Evolutionary conservation across 2,329 filamentous ascomycete genomes (phyloP), one percentile per base, ranked within the genome.

Genomic region (Alternaria hordeiaustralica): DNA sequence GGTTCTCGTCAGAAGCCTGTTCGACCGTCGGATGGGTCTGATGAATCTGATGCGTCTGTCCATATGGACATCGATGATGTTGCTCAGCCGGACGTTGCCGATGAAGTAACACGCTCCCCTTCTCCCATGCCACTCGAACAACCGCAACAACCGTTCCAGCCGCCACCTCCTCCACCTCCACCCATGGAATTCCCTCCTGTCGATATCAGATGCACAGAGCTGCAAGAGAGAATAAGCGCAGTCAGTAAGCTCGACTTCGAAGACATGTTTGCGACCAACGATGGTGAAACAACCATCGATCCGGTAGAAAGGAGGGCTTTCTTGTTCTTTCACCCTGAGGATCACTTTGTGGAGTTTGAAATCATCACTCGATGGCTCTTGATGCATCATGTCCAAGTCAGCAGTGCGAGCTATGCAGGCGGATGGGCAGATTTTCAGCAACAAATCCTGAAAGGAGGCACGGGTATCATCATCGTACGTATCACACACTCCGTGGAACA

Each of bases 361-460:
- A 23, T 79, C 5, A 61, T 79, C 9, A 75, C 73, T 12, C 67
- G 74, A 25, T 79, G 76, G 75, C 55, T 79, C 5, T 46, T 76
- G 20, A 63, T 75, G 63, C 69, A 77, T 41, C 65, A 76, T 50
- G 74, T 78, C 5, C 69, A 75, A 47, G 70, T 79, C 4, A 64
- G 56, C 49, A 74, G 63, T 50, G 58, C 70, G 3, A 72, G 69
- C 67, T 61, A 67, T 12, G 57, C 69, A 28, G 75, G 73, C 11
- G 68, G 69, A 4, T 79, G 78, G 77, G 49, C 66, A 5, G 36
- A 61, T 8, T 78, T 79, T 55, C 64, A 53, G n/a, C 45, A 69
- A 15, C 59, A 72, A 21, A 65, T 71, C 2, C 44, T 56, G 5
- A 54, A 61, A 13, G 69, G 70, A 26, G 70, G 68, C 2, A 70